Evolutionary conservation across 768 basidiomycete species (phyloP).

Genomic region (Naematelia encephala): DNA sequence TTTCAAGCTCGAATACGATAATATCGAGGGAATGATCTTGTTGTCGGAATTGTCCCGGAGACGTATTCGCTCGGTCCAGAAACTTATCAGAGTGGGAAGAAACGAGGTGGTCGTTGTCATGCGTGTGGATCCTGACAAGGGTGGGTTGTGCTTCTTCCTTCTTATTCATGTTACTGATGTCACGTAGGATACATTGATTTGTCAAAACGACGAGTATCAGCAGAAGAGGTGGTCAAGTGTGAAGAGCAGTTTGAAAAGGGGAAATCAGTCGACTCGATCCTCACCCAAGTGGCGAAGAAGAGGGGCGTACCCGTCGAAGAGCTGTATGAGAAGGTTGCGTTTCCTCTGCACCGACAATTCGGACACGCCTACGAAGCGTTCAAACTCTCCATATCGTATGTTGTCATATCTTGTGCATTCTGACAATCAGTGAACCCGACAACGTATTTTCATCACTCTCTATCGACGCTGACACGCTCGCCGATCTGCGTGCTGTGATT

Average conservation of each 20-base stretch:
- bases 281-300: constrained; percentile 54
- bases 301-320: constrained; percentile 60
- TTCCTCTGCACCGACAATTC: constrained; percentile 88
- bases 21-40: constrained; percentile 98
- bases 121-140: constrained; percentile 98
- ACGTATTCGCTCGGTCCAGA: constrained; percentile 95
- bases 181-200: constrained; percentile 90
- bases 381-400: constrained; percentile 90
- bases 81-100: constrained; percentile 92
- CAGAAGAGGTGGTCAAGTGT: constrained; percentile 98
- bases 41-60: constrained; percentile 95
- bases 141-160: no score
- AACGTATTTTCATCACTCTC: constrained; percentile 73
- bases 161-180: background rate
- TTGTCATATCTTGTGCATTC: constrained; percentile 2
- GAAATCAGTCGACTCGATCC: constrained; percentile 75
- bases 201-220: constrained; percentile 94
- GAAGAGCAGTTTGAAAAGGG: constrained; percentile 98
- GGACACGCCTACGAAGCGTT: constrained; percentile 97
- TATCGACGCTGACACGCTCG: constrained; percentile 58
- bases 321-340: constrained; percentile 84
- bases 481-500: constrained; percentile 73
- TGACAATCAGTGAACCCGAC: constrained; percentile 61
- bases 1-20: constrained; percentile 90
- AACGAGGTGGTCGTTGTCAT: constrained; percentile 99